Evolutionary conservation across 139 green algal genomes (phyloP).

Genomic region (Chlorella sp.): DNA sequence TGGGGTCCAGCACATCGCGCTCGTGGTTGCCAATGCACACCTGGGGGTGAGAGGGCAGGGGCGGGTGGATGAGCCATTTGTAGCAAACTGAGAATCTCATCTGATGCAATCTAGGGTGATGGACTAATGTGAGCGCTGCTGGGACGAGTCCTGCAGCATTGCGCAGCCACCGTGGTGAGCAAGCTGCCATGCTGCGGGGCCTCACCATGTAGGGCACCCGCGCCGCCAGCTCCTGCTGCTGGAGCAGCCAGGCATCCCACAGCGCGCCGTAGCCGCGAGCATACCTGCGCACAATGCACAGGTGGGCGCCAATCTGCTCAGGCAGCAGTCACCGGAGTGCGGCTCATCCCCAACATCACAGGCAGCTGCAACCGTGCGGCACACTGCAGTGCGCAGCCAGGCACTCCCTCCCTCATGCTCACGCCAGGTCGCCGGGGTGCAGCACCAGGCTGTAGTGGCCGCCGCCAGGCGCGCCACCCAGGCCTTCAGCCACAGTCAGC

Average conservation of each 20-base stretch:
- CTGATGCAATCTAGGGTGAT: too few species aligned
- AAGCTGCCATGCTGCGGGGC: too few species aligned
- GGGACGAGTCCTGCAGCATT: background rate
- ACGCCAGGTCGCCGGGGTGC: constrained; percentile 66
- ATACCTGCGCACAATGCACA: too few species aligned
- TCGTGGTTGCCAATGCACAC: constrained; percentile 82
- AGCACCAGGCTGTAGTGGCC: constrained; percentile 51
- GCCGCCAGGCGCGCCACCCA: background rate
- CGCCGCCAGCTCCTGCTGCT: constrained; percentile 60
- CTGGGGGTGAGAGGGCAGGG: constrained; percentile 67
- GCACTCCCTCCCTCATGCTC: background rate
- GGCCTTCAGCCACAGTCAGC: background rate
- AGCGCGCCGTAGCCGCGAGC: constrained; percentile 61
- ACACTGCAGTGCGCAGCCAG: too few species aligned
- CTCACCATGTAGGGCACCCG: constrained; percentile 14
- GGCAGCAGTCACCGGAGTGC: too few species aligned
- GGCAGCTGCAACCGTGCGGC: too few species aligned
- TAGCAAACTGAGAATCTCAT: too few species aligned
- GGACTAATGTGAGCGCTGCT: too few species aligned
- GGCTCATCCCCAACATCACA: too few species aligned
- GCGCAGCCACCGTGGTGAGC: background rate
- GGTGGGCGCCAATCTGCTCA: too few species aligned
- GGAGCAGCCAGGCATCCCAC: constrained; percentile 76
- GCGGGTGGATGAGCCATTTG: background rate
- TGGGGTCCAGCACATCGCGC: constrained; percentile 62